A percentile compares a stretch with the other conserved stretches of the same genome.
These are phyloP conservation scores for Trichoderma brevicompactum DNA, from an alignment of 2,329 filamentous ascomycete species.

Conservation along the genomic window DNA sequence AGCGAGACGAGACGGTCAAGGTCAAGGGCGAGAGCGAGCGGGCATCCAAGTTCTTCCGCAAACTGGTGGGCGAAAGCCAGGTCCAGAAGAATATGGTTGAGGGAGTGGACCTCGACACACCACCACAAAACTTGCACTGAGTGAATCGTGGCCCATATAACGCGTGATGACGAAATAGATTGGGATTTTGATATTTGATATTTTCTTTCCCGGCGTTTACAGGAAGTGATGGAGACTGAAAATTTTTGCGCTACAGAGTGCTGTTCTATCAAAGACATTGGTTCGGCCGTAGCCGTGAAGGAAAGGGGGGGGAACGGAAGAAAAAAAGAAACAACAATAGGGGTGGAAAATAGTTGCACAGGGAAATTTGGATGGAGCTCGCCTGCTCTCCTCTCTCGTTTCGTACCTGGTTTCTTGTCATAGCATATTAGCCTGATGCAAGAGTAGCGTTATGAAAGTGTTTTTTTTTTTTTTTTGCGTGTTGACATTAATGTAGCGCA, in stretches of 20 bases:
- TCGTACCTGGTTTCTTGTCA: constrained; percentile 17
- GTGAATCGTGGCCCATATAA: constrained; percentile 2
- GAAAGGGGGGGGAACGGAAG: background rate
- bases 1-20: constrained; percentile 83
- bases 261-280: background rate
- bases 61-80: constrained; percentile 71
- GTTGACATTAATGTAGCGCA: background rate
- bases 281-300: background rate
- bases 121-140: constrained; percentile 40
- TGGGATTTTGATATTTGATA: constrained; percentile 7
- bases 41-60: constrained; percentile 87
- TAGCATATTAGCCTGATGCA: constrained; percentile 19
- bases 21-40: constrained; percentile 81
- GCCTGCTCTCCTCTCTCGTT: constrained; percentile 9
- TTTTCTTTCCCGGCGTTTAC: constrained; percentile 12
- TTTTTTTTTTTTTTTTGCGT: background rate
- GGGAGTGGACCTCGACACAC: constrained; percentile 57
- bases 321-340: background rate
- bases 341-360: background rate
- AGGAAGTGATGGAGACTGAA: constrained; percentile 2
- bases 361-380: background rate
- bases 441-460: constrained; percentile 20
- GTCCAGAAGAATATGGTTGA: constrained; percentile 56
- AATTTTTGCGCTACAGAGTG: constrained; percentile 9
- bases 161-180: constrained; percentile 25